Percentiles rank a stretch among this genome's conserved stretches.
Conservation (phyloP, 106 monocot genomes). For the Acorus gramineus region DNA sequence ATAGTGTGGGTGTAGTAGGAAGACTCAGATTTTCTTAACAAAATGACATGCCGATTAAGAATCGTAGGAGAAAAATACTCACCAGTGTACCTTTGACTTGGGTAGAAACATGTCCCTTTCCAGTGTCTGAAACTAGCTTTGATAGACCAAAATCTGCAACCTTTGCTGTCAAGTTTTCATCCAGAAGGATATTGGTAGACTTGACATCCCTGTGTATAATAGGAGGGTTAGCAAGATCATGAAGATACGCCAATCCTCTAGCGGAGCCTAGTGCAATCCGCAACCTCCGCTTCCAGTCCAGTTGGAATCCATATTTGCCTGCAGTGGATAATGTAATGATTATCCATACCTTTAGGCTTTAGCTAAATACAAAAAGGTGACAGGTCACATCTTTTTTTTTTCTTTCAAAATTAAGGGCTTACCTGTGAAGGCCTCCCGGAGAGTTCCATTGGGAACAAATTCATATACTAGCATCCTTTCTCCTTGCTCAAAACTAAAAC, state of each 20-base stretch:
- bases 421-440: constrained; percentile 49
- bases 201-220: constrained; percentile 73
- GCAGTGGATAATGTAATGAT: not conserved
- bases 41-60: no score
- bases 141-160: constrained; percentile 74
- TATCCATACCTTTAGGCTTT: not conserved
- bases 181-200: constrained; percentile 60
- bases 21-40: no score
- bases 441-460: constrained; percentile 53
- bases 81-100: constrained; percentile 77
- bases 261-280: constrained; percentile 50
- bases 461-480: constrained; percentile 77
- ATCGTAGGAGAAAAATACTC: constrained; percentile 2
- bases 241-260: constrained; percentile 59
- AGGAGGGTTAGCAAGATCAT: constrained; percentile 67
- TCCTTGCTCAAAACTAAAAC: constrained; percentile 60
- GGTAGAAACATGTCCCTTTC: constrained; percentile 58
- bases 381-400: not conserved
- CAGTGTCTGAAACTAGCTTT: constrained; percentile 40
- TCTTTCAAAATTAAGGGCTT: not conserved
- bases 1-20: not conserved
- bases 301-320: constrained; percentile 34
- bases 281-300: constrained; percentile 57
- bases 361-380: no score
- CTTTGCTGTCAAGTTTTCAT: constrained; percentile 46